Evolutionary conservation across 805 yeast genomes (phyloP).

Genomic region (Metschnikowia dekortorum): DNA sequence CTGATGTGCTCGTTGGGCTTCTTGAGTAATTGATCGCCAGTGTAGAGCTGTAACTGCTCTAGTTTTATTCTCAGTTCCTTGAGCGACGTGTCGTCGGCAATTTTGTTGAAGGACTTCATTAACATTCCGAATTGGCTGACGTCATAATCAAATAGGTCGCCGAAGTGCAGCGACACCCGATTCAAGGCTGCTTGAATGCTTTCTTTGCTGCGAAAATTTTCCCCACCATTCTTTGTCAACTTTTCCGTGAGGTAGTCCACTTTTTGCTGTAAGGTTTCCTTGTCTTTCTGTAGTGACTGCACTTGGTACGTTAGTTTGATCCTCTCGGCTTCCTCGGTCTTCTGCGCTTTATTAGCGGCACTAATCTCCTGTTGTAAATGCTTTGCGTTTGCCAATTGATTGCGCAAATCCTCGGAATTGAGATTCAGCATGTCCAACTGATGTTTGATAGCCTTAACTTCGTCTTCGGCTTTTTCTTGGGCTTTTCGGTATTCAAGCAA

Average conservation of each 20-base stretch:
- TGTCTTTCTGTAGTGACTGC: slow-evolving; percentile 37
- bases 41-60: slow-evolving; percentile 31
- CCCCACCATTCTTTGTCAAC: slow-evolving; percentile 21
- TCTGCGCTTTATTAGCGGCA: slow-evolving; percentile 39
- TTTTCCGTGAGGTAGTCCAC: slow-evolving; percentile 39
- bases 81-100: slow-evolving; percentile 56
- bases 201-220: slow-evolving; percentile 3
- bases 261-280: slow-evolving; percentile 29
- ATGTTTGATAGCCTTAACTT: slow-evolving; percentile 7
- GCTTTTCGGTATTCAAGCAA: slow-evolving; percentile 4
- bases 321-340: slow-evolving; percentile 42
- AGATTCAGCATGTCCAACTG: slow-evolving; percentile 9
- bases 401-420: slow-evolving; percentile 11
- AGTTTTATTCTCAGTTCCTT: slow-evolving; percentile 55
- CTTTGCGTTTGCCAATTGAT: slow-evolving; percentile 8
- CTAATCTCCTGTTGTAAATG: not conserved
- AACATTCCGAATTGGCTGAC: slow-evolving; percentile 46
- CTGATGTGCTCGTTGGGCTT: not conserved
- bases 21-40: slow-evolving; percentile 7
- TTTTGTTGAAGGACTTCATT: slow-evolving; percentile 46
- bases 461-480: slow-evolving; percentile 6
- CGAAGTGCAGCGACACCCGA: slow-evolving; percentile 39
- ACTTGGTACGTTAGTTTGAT: slow-evolving; percentile 37
- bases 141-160: slow-evolving; percentile 39
- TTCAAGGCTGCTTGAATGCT: slow-evolving; percentile 10